phyloP scores from a whole-genome alignment of 306 rosid species.

The Leucaena leucocephala region DNA sequence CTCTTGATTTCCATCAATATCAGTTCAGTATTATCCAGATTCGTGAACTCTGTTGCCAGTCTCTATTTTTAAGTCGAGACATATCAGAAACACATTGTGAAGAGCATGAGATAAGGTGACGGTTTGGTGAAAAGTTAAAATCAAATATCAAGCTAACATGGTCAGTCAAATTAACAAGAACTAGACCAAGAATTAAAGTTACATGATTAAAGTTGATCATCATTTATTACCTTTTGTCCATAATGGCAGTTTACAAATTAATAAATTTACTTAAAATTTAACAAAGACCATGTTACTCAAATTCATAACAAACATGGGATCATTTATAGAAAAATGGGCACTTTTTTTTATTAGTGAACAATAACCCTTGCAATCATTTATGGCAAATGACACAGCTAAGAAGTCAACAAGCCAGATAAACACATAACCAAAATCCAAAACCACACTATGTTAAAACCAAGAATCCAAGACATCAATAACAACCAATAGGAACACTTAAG shows the following conservation, averaged over 20 bases:
- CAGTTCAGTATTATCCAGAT: too few relatives aligned
- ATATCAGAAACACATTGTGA: neutral
- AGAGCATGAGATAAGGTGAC: neutral
- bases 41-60: too few relatives aligned
- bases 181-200: neutral
- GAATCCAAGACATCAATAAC: neutral
- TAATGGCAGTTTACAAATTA: neutral
- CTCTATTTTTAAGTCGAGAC: too few relatives aligned
- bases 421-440: neutral
- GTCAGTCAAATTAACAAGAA: neutral
- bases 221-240: neutral
- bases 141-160: constrained; percentile 20
- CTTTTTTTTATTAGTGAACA: neutral
- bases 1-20: too few relatives aligned
- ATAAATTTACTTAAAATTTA: neutral
- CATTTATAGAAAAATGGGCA: neutral
- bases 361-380: neutral
- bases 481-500: neutral
- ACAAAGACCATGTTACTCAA: neutral
- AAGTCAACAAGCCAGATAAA: neutral
- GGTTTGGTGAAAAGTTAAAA: neutral
- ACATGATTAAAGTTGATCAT: neutral
- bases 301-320: neutral
- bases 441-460: neutral
- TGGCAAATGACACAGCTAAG: neutral